Evolutionary conservation across 106 monocot genomes (phyloP).

Genomic region (Acanthochlamys bracteata): DNA sequence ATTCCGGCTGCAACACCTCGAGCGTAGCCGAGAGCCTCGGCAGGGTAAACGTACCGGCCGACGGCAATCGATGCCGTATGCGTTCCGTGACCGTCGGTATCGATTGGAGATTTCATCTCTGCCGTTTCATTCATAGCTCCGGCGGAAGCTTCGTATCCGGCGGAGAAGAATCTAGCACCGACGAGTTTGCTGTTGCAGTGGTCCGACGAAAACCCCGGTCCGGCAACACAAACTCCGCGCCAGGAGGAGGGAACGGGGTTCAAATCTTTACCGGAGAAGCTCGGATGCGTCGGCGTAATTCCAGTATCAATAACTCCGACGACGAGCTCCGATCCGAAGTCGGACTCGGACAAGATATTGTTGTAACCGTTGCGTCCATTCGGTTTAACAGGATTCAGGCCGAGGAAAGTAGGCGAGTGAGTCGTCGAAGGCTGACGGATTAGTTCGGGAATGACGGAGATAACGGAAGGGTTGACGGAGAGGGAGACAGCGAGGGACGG

Average conservation of each 20-base stretch:
- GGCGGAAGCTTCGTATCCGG: too few species aligned
- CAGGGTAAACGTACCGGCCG: slow-evolving; percentile 62
- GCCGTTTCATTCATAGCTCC: too few species aligned
- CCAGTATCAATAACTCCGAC: too few species aligned
- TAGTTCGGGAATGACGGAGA: slow-evolving; percentile 58
- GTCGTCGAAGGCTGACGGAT: slow-evolving; percentile 55
- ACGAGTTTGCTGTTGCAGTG: too few species aligned
- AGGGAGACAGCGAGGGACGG: slow-evolving; percentile 33
- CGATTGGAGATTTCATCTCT: too few species aligned
- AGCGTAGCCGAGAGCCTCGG: slow-evolving; percentile 77
- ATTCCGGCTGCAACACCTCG: slow-evolving; percentile 79
- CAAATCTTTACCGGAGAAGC: slow-evolving; percentile 21
- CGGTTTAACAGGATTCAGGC: slow-evolving; percentile 66
- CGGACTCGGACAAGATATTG: slow-evolving; percentile 62
- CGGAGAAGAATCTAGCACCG: too few species aligned
- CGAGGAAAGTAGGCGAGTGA: slow-evolving; percentile 74
- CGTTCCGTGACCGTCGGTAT: too few species aligned
- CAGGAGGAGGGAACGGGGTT: too few species aligned
- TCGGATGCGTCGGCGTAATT: slow-evolving; percentile 61
- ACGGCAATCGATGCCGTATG: slow-evolving; percentile 13
- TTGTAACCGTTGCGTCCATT: slow-evolving; percentile 27
- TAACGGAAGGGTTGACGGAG: slow-evolving; percentile 27
- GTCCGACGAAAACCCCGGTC: too few species aligned
- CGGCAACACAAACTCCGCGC: too few species aligned
- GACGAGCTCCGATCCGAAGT: slow-evolving; percentile 10